A percentile compares a stretch with the other conserved stretches of the same genome.
Evolutionary conservation across 495 filamentous ascomycete species (phyloP).

Genomic region (Lepraria neglecta): DNA sequence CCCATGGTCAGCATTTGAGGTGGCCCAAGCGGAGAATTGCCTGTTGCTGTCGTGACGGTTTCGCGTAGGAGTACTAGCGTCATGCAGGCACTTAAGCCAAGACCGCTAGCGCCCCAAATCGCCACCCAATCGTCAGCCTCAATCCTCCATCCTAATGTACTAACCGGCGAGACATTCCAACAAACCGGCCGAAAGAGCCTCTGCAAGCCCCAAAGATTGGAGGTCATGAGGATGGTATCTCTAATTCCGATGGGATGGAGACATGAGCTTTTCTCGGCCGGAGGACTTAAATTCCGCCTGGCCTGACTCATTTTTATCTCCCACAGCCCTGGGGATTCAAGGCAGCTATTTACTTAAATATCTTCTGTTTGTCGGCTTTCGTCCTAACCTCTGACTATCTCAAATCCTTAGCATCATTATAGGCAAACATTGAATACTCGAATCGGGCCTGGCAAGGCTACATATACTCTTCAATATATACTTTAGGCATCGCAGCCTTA

Average conservation of each 20-base stretch:
- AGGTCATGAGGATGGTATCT: neutral
- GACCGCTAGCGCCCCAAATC: too few species aligned
- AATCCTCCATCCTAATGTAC: too few species aligned
- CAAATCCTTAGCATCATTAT: too few species aligned
- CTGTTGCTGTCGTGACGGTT: constrained; percentile 20
- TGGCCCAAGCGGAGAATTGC: neutral
- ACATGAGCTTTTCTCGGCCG: neutral
- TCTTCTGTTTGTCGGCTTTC: neutral
- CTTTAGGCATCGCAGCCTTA: neutral
- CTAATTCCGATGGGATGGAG: neutral
- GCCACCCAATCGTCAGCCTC: too few species aligned
- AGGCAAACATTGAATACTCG: too few species aligned
- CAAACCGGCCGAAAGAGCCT: too few species aligned
- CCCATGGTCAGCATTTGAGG: constrained; percentile 5
- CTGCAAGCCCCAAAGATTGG: neutral
- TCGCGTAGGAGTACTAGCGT: constrained; percentile 5
- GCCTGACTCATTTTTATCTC: neutral
- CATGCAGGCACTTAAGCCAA: constrained; percentile 3
- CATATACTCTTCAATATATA: neutral
- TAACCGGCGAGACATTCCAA: too few species aligned
- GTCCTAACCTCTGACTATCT: neutral
- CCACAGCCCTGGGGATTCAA: neutral
- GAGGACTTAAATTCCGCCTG: neutral
- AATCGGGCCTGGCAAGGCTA: too few species aligned
- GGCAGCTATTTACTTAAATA: neutral